Conservation (phyloP, 345 rosid genomes). For the Hypericum perforatum region DNA sequence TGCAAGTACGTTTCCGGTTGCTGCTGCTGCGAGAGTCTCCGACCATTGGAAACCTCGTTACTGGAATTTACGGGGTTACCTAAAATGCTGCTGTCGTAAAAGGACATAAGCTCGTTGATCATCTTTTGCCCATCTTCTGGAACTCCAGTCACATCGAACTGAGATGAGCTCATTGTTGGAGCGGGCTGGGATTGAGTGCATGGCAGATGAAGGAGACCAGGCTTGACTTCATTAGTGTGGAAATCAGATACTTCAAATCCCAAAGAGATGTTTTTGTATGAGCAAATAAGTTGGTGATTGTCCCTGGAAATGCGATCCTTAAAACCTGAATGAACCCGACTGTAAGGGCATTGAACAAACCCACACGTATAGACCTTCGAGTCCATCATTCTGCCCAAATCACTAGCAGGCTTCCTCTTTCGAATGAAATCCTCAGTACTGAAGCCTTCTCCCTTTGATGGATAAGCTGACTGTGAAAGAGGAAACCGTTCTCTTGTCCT, state of each 20-base stretch:
- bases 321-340: constrained; percentile 50
- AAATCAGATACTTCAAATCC: constrained; percentile 52
- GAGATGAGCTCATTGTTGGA: constrained; percentile 20
- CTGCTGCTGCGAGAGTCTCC: constrained; percentile 31
- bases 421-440: constrained; percentile 31
- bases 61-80: constrained; percentile 27
- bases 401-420: constrained; percentile 60
- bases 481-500: constrained; percentile 27
- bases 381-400: constrained; percentile 35
- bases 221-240: constrained; percentile 65
- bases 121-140: constrained; percentile 92
- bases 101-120: constrained; percentile 77
- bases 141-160: constrained; percentile 63
- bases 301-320: constrained; percentile 65
- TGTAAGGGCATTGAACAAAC: constrained; percentile 54
- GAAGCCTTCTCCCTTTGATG: constrained; percentile 48
- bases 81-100: constrained; percentile 57
- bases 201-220: constrained; percentile 46
- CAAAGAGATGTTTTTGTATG: constrained; percentile 30
- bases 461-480: constrained; percentile 34
- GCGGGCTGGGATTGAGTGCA: constrained; percentile 44
- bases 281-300: constrained; percentile 69
- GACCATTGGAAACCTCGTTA: constrained; percentile 30
- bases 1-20: constrained; percentile 47
- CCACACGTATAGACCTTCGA: constrained; percentile 53